A percentile compares a stretch with the other conserved stretches of the same genome.
Evolutionary conservation across 164 flowering plant species (phyloP).

Genomic region (Macadamia integrifolia): DNA sequence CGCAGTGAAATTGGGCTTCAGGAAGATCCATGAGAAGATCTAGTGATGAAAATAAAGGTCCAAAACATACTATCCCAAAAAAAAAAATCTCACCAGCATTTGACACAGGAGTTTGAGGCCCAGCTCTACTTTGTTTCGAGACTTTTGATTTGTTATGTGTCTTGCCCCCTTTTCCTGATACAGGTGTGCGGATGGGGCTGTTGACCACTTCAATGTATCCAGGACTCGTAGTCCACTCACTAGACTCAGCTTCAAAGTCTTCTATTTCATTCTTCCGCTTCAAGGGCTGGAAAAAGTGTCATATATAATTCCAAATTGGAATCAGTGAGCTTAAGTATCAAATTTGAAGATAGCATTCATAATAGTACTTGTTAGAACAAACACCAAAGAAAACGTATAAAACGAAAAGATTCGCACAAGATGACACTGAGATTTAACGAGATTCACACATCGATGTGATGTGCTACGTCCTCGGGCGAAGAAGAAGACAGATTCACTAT

Average conservation of each 20-base stretch:
- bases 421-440: no score
- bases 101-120: slow-evolving; percentile 43
- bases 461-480: no score
- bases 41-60: neutral
- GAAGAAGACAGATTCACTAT: no score
- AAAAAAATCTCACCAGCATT: slow-evolving; percentile 36
- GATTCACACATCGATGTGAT: no score
- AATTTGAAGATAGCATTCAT: no score
- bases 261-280: slow-evolving; percentile 1
- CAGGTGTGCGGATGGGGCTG: slow-evolving; percentile 36
- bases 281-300: neutral
- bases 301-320: neutral
- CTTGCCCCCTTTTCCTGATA: slow-evolving; percentile 43
- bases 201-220: slow-evolving; percentile 20
- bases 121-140: slow-evolving; percentile 36
- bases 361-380: no score
- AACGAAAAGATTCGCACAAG: no score
- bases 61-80: slow-evolving; percentile 7
- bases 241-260: neutral
- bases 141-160: slow-evolving; percentile 36
- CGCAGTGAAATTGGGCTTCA: no score
- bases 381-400: no score
- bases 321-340: neutral
- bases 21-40: neutral
- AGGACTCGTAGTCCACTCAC: slow-evolving; percentile 19